Conservation (phyloP, 768 basidiomycete genomes). For the Mycena albidolilacea region DNA sequence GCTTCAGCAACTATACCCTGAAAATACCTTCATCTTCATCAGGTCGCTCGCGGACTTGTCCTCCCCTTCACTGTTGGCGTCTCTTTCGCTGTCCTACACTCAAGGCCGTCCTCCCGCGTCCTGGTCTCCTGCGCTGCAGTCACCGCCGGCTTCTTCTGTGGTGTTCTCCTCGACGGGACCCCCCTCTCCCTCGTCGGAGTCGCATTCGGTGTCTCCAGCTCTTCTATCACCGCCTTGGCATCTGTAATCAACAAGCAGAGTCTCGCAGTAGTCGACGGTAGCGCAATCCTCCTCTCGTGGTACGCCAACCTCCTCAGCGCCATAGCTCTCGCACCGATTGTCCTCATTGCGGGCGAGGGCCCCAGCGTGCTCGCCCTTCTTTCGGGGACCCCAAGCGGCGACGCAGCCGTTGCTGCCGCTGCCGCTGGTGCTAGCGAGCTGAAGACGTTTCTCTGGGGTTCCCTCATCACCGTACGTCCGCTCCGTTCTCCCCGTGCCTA, state of each 20-base stretch:
- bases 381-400: conserved; percentile 12
- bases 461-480: conserved; percentile 66
- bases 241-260: conserved; percentile 87
- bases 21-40: conserved; percentile 81
- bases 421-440: conserved; percentile 44
- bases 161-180: conserved; percentile 68
- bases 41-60: conserved; percentile 85
- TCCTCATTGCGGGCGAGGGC: conserved; percentile 77
- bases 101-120: conserved; percentile 72
- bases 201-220: conserved; percentile 77
- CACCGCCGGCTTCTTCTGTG: conserved; percentile 83
- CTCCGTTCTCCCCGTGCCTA: background rate
- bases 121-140: conserved; percentile 78
- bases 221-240: conserved; percentile 81
- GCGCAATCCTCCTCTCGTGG: conserved; percentile 81
- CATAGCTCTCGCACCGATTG: conserved; percentile 68
- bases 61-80: conserved; percentile 84
- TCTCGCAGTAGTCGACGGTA: conserved; percentile 76
- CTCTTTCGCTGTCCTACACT: conserved; percentile 71
- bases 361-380: conserved; percentile 35
- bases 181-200: conserved; percentile 71
- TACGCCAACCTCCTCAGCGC: conserved; percentile 82
- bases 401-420: conserved; percentile 36
- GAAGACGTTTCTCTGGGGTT: conserved; percentile 71
- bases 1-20: conserved; percentile 76